phyloP scores from a whole-genome alignment of 768 basidiomycete genomes.

The Tylopilus felleus region DNA sequence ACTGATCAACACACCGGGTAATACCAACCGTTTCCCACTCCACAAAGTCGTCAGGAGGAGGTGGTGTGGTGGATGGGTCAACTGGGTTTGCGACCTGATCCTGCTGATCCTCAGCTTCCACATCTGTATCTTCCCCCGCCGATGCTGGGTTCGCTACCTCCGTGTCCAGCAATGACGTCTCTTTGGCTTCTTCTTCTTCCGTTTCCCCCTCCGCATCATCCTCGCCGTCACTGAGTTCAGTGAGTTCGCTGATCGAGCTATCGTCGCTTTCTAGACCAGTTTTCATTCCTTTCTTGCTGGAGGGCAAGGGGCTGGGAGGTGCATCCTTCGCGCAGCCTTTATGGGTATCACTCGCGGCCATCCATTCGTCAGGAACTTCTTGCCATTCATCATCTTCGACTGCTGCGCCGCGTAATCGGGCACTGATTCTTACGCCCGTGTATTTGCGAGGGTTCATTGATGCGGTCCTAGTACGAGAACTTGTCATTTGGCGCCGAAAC shows the following conservation, averaged over 20 bases:
- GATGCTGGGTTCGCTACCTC: conserved; percentile 1
- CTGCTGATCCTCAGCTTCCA: conserved; percentile 5
- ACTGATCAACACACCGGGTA: not conserved
- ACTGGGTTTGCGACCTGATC: not conserved
- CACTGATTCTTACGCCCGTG: conserved; percentile 62
- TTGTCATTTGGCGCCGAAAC: conserved; percentile 46
- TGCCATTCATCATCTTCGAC: conserved; percentile 72
- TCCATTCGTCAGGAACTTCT: conserved; percentile 74
- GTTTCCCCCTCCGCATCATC: conserved; percentile 25
- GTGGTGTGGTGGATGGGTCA: conserved; percentile 10
- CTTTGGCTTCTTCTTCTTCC: conserved; percentile 4
- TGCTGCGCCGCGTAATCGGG: conserved; percentile 53
- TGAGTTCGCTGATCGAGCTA: conserved; percentile 69
- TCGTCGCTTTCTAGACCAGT: conserved; percentile 62
- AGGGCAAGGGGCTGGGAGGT: conserved; percentile 5
- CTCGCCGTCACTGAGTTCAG: conserved; percentile 59
- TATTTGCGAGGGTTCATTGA: conserved; percentile 28
- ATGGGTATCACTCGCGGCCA: conserved; percentile 22
- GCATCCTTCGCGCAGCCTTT: conserved; percentile 14
- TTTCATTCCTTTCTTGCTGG: conserved; percentile 27
- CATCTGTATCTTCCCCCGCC: not conserved
- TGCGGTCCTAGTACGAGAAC: conserved; percentile 11
- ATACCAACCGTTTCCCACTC: conserved; percentile 89
- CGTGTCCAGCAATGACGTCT: not conserved
- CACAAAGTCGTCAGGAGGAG: conserved; percentile 51